Evolutionary conservation across 306 rosid species (phyloP).

Genomic region (Cyamopsis tetragonoloba): DNA sequence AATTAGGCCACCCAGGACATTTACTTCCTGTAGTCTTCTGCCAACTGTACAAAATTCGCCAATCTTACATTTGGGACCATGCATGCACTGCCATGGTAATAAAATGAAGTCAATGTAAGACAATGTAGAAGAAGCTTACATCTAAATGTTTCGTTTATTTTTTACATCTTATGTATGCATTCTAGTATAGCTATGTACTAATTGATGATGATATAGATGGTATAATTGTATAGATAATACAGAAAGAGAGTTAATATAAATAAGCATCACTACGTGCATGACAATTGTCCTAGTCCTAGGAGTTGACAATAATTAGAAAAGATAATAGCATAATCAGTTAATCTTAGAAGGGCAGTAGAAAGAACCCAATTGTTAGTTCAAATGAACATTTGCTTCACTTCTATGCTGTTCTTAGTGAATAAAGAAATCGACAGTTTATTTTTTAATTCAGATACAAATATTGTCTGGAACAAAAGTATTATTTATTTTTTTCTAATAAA

Average conservation of each 20-base stretch:
- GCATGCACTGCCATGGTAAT: constrained; percentile 83
- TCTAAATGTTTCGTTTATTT: neutral
- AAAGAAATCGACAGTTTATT: constrained; percentile 1
- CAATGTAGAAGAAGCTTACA: neutral
- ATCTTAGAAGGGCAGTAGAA: neutral
- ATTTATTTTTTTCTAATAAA: neutral
- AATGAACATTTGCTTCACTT: neutral
- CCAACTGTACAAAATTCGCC: constrained; percentile 89
- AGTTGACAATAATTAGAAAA: constrained; percentile 3
- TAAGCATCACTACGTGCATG: neutral
- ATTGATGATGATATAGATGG: neutral
- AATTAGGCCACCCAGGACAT: constrained; percentile 91
- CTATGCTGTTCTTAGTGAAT: neutral
- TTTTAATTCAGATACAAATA: constrained; percentile 3
- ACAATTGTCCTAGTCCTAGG: constrained; percentile 5
- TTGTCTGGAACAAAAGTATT: neutral
- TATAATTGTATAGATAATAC: neutral
- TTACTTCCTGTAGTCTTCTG: constrained; percentile 95
- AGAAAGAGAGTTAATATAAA: neutral
- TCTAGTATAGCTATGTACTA: neutral
- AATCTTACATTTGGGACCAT: constrained; percentile 94
- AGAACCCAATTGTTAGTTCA: neutral
- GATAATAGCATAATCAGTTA: neutral
- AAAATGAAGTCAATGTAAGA: constrained; percentile 15
- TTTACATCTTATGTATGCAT: no score